Evolutionary conservation across 2,329 filamentous ascomycete genomes (phyloP), one percentile per base, ranked within the genome.

Genomic region (Exophiala spinifera): DNA sequence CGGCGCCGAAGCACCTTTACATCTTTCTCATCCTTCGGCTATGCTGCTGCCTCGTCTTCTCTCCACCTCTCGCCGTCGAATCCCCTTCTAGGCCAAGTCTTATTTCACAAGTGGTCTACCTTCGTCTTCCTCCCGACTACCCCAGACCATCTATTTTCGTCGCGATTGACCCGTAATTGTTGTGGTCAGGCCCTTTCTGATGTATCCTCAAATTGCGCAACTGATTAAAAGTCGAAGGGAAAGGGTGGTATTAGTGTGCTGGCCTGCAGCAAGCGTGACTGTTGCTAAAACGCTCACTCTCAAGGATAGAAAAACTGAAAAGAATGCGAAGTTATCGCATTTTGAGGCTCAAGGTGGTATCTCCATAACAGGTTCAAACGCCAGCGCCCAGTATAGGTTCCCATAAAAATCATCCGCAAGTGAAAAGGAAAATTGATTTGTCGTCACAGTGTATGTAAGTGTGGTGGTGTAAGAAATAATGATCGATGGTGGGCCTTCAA

Each of bases 231-330:
- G 40, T 40, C 15, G 23, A 40, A 46, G 43, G 19, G 28, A 53
- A 52, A 20, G 46, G 20, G 47, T n/a, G n/a, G 54, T 56, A 52
- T 53, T 56, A 56, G 15, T 46, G 49, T 52, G 51, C 56, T 50
- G 56, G 43, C 51, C 56, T 25, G 51, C 51, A 58, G 52, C 56
- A 17, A 34, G 25, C 36, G 21, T 19, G 42, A 49, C 51, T 52
- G 17, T 46, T 55, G 56, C 56, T 25, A 55, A 36, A 58, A 58
- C 56, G 56, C 56, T 58, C 56, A 55, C 37, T 49, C 33, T 39
- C 36, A 46, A 54, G 49, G 48, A 42, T 34, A 55, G 15, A 51
- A 50, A 21, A n/a, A 23, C 28, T 39, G 52, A 46, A 19, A 20
- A 36, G n/a, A 34, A 45, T 19, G 33, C 40, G 39, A 36, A 37